Conservation (phyloP, 129 eudicot species). For the Rutidosis leptorrhynchoides region DNA sequence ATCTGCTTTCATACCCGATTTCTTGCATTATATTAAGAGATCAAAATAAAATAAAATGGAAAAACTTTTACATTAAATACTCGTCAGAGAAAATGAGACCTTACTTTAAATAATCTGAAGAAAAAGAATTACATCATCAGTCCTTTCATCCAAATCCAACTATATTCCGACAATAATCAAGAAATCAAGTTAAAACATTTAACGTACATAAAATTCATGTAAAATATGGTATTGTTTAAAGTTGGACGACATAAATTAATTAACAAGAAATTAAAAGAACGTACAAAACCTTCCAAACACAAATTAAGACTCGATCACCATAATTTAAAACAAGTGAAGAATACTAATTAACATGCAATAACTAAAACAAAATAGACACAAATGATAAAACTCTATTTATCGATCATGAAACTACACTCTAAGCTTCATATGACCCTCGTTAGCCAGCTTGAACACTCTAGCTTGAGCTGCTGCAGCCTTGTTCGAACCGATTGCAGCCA, state of each 20-base stretch:
- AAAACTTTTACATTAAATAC: background rate
- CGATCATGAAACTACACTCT: slow-evolving; percentile 35
- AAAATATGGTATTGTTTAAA: slow-evolving; percentile 24
- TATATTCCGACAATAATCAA: background rate
- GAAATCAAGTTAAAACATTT: background rate
- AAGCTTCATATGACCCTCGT: slow-evolving; percentile 65
- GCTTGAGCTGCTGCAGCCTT: slow-evolving; percentile 87
- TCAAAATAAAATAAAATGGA: background rate
- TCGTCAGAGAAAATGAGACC: background rate
- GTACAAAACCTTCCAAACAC: slow-evolving; percentile 22
- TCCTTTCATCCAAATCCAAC: no score
- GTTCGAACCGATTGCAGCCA: slow-evolving; percentile 52
- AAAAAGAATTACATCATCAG: background rate
- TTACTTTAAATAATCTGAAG: background rate
- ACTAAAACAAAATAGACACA: slow-evolving; percentile 19
- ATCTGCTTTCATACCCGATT: no score
- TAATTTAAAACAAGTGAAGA: slow-evolving; percentile 17
- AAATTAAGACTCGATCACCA: slow-evolving; percentile 12
- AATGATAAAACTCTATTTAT: slow-evolving; percentile 5
- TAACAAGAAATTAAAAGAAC: slow-evolving; percentile 16
- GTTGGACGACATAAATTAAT: slow-evolving; percentile 3
- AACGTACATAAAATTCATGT: slow-evolving; percentile 18
- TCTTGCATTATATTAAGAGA: no score
- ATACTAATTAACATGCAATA: slow-evolving; percentile 29
- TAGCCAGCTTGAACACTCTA: slow-evolving; percentile 69